These are phyloP conservation scores for Tetrastigma voinierianum DNA, from an alignment of 164 flowering plant genomes.

Conservation along the genomic window DNA sequence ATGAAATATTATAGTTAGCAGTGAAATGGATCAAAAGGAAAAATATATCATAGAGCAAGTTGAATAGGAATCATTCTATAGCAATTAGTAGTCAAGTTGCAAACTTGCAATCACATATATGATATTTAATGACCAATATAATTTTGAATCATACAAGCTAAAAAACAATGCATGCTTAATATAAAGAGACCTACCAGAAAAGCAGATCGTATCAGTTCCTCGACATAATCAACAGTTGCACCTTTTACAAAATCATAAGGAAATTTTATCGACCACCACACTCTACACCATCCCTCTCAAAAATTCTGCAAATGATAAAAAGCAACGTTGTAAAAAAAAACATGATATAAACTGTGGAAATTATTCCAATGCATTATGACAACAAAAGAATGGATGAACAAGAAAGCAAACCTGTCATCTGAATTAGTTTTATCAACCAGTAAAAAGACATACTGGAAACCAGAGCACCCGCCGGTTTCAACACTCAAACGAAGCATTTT, in stretches of 20 bases:
- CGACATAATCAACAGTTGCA: constrained; percentile 90
- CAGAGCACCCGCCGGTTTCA: constrained; percentile 98
- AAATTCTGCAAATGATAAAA: constrained; percentile 45
- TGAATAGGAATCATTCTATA: no score
- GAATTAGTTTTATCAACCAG: constrained; percentile 61
- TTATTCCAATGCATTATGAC: background rate
- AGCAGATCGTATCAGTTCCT: constrained; percentile 62
- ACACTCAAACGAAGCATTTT: constrained; percentile 88
- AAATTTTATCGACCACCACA: constrained; percentile 83
- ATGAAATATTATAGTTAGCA: no score
- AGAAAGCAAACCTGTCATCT: constrained; percentile 74
- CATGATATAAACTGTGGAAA: background rate
- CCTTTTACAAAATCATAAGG: constrained; percentile 94
- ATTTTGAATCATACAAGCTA: background rate
- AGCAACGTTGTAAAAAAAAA: constrained; percentile 4
- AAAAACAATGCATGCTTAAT: background rate
- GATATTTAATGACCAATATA: background rate
- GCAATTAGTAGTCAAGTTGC: no score
- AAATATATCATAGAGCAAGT: no score
- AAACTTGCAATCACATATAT: no score
- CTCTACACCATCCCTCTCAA: constrained; percentile 87
- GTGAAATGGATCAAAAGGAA: no score
- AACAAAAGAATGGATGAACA: background rate
- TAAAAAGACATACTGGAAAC: constrained; percentile 83
- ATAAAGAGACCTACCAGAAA: constrained; percentile 22